A percentile compares a stretch with the other conserved stretches of the same genome.
These are phyloP conservation scores for Phytophthora agathidicida DNA, from an alignment of 352 stramenopile genomes.

Conservation along the genomic window DNA sequence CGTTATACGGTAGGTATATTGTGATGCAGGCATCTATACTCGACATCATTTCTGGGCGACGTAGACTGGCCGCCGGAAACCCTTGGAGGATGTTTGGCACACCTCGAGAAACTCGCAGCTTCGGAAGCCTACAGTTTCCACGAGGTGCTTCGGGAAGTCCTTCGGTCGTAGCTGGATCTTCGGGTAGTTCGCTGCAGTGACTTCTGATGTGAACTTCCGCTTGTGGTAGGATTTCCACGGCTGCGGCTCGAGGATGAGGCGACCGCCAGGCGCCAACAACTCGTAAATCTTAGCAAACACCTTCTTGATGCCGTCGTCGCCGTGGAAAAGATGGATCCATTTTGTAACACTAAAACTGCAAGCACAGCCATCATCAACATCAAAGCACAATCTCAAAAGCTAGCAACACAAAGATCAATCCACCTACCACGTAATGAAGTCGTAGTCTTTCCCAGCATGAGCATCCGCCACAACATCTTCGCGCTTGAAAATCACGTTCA, in stretches of 20 bases:
- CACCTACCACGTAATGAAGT: conserved; percentile 84
- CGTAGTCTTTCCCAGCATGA: conserved; percentile 70
- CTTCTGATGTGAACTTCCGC: conserved; percentile 83
- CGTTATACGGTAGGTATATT: conserved; percentile 24
- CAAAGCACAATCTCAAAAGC: background rate
- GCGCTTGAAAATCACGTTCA: conserved; percentile 85
- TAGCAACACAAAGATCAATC: background rate
- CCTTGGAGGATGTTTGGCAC: conserved; percentile 77
- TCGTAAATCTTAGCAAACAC: conserved; percentile 75
- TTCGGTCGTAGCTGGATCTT: conserved; percentile 78
- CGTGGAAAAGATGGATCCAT: conserved; percentile 91
- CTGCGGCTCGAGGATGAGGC: conserved; percentile 86
- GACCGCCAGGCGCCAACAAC: conserved; percentile 67
- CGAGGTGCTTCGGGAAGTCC: conserved; percentile 69
- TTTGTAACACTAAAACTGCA: conserved; percentile 89
- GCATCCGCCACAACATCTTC: conserved; percentile 67
- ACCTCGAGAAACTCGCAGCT: conserved; percentile 77
- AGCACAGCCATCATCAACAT: background rate
- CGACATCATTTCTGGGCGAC: conserved; percentile 64
- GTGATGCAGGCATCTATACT: background rate
- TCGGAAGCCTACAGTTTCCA: conserved; percentile 63
- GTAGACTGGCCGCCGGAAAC: conserved; percentile 79
- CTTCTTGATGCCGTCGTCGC: conserved; percentile 81
- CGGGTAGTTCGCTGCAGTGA: conserved; percentile 72
- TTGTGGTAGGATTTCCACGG: conserved; percentile 91